Conservation (phyloP, 2,329 filamentous ascomycete genomes). For the Colletotrichum sp. region DNA sequence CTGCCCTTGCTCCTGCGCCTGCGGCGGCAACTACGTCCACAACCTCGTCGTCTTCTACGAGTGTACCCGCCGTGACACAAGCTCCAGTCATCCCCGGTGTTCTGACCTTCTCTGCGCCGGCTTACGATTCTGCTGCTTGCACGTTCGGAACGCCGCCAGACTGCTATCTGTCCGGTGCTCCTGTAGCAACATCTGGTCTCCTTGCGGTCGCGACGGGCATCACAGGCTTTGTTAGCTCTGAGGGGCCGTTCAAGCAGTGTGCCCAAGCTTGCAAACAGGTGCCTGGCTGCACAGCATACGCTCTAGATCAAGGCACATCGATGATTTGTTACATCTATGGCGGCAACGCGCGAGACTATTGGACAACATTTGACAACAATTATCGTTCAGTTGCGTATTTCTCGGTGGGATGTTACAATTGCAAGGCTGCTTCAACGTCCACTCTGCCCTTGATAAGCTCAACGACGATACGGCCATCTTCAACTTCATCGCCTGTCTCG, state of each 20-base stretch:
- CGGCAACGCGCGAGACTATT: neutral
- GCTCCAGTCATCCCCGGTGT: neutral
- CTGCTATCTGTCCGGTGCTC: neutral
- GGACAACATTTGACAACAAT: neutral
- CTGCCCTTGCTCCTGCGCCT: neutral
- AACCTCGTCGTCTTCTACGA: neutral
- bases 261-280: neutral
- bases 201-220: neutral
- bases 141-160: neutral
- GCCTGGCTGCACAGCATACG: neutral
- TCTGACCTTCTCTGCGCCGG: neutral
- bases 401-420: neutral
- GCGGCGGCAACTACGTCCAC: neutral
- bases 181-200: neutral
- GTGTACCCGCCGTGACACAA: neutral
- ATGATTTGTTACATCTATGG: neutral
- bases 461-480: neutral
- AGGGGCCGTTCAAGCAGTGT: neutral
- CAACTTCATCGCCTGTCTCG: neutral
- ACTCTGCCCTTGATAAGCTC: neutral
- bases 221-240: neutral
- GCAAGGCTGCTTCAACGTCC: neutral
- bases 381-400: neutral
- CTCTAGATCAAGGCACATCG: neutral
- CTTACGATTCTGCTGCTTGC: neutral